Conservation (phyloP, 352 stramenopile species). For the Pythium inflatum region DNA sequence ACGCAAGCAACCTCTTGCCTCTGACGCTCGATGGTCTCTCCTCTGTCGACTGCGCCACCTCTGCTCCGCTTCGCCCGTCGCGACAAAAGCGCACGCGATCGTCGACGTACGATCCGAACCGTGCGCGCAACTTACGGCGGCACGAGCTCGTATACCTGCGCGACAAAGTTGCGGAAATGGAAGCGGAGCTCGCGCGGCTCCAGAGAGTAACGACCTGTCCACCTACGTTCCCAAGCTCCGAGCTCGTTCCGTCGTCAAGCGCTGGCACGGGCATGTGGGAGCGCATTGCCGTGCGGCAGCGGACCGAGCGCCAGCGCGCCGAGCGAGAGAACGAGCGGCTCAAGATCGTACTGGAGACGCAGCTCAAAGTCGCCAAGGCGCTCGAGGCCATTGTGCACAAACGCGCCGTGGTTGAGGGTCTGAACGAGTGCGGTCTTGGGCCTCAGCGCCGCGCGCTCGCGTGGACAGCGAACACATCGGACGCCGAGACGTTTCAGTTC, state of each 20-base stretch:
- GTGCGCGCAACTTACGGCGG: conserved; percentile 25
- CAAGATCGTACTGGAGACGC: conserved; percentile 48
- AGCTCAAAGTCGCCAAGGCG: conserved; percentile 46
- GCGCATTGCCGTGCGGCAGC: conserved; percentile 25
- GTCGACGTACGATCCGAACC: conserved; percentile 32
- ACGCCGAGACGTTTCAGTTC: conserved; percentile 15
- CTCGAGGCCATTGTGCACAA: conserved; percentile 46
- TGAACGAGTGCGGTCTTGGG: conserved; percentile 18
- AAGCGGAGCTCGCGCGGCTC: conserved; percentile 21
- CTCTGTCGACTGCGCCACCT: no score
- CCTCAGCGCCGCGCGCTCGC: conserved; percentile 26
- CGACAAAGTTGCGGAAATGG: conserved; percentile 21
- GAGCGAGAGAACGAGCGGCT: conserved; percentile 53
- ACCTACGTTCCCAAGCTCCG: no score
- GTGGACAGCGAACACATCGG: background rate
- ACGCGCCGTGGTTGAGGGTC: conserved; percentile 4
- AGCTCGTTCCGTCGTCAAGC: no score
- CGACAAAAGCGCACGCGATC: conserved; percentile 10
- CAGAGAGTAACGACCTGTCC: background rate
- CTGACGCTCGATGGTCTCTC: no score
- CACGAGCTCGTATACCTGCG: conserved; percentile 29
- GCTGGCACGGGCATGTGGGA: no score
- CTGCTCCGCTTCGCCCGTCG: no score
- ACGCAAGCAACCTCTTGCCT: no score
- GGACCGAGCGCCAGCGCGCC: conserved; percentile 16